Percentiles rank a stretch among this genome's conserved stretches.
phyloP scores from a whole-genome alignment of 306 rosid genomes.

The Dalbergia oliveri region DNA sequence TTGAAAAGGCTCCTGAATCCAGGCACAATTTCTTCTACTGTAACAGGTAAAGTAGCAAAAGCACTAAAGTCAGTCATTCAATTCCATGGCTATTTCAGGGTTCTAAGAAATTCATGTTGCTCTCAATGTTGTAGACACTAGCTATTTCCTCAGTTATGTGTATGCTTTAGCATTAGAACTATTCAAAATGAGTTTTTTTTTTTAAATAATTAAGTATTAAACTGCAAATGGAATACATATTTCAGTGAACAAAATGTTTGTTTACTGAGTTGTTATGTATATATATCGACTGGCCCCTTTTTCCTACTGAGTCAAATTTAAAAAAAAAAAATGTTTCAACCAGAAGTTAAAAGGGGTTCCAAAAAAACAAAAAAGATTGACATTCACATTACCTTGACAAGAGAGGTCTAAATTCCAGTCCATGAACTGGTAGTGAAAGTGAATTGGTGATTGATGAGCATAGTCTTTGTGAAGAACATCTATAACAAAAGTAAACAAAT shows the following conservation, averaged over 20 bases:
- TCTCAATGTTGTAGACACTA: constrained; percentile 14
- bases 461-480: constrained; percentile 74
- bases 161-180: constrained; percentile 1
- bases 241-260: neutral
- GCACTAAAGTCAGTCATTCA: constrained; percentile 25
- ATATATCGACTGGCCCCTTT: constrained; percentile 1
- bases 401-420: constrained; percentile 67
- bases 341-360: neutral
- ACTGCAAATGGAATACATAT: neutral
- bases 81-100: constrained; percentile 2
- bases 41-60: constrained; percentile 39
- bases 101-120: constrained; percentile 18
- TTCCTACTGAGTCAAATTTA: neutral
- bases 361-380: neutral
- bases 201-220: neutral
- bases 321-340: constrained; percentile 16
- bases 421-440: constrained; percentile 56
- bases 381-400: constrained; percentile 61
- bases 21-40: constrained; percentile 69
- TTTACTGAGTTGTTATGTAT: constrained; percentile 1
- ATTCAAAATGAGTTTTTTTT: constrained; percentile 4
- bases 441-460: constrained; percentile 53
- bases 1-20: constrained; percentile 62
- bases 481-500: constrained; percentile 46
- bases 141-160: no score